A percentile compares a stretch with the other conserved stretches of the same genome.
Evolutionary conservation across 306 rosid genomes (phyloP).

Genomic region (Calophaca sinica): DNA sequence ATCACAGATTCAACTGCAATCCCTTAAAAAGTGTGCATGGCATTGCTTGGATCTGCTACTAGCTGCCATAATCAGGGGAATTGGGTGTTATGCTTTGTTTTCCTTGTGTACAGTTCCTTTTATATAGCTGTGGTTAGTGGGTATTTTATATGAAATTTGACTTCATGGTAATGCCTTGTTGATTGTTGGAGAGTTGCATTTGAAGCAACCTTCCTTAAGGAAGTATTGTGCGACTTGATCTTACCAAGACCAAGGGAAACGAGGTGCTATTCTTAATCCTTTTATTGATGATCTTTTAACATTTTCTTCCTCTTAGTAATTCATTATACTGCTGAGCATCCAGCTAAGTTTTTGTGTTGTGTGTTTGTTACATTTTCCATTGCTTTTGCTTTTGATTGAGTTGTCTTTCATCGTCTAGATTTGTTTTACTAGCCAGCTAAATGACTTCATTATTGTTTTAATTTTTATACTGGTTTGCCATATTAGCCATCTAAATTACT

Average conservation of each 20-base stretch:
- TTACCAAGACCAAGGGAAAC: constrained; percentile 43
- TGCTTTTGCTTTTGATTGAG: constrained; percentile 22
- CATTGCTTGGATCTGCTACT: constrained; percentile 48
- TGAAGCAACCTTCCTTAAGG: constrained; percentile 43
- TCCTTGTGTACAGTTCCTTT: constrained; percentile 59
- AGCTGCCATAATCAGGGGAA: constrained; percentile 44
- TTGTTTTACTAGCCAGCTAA: background rate
- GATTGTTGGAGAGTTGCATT: constrained; percentile 49
- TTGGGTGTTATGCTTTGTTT: constrained; percentile 50
- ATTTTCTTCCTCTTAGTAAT: constrained; percentile 20
- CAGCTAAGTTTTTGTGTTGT: constrained; percentile 5
- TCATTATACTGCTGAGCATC: constrained; percentile 2
- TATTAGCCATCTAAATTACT: background rate
- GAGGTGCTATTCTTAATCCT: constrained; percentile 40
- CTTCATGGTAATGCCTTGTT: constrained; percentile 52
- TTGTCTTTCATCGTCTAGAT: background rate
- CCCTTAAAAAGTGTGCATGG: constrained; percentile 39
- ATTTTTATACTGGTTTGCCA: background rate
- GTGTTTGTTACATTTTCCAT: background rate
- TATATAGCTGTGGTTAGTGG: constrained; percentile 52
- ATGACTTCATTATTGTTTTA: background rate
- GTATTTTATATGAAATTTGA: constrained; percentile 48
- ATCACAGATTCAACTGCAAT: constrained; percentile 40
- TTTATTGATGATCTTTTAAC: constrained; percentile 26
- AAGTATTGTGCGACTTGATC: constrained; percentile 37